Evolutionary conservation across 768 basidiomycete species (phyloP).

Genomic region (Boletus coccyginus): DNA sequence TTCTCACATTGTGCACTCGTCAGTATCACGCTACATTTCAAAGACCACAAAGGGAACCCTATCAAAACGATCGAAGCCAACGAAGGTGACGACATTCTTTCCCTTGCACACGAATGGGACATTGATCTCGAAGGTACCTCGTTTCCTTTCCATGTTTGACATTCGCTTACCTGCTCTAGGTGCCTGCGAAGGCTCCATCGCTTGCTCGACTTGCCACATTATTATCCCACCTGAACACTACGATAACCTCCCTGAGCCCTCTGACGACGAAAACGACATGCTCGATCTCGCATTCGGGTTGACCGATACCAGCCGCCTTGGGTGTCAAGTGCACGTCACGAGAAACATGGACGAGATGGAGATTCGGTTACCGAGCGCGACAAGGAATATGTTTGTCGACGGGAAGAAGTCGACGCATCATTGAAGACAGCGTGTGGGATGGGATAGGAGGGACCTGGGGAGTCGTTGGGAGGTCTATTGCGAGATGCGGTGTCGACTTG

Average conservation of each 20-base stretch:
- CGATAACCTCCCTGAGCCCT: constrained; percentile 86
- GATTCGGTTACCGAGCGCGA: constrained; percentile 85
- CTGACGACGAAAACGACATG: constrained; percentile 98
- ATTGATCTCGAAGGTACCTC: constrained; percentile 88
- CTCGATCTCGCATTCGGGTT: constrained; percentile 97
- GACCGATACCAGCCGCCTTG: constrained; percentile 86
- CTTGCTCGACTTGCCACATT: constrained; percentile 97
- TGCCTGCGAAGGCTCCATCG: constrained; percentile 94
- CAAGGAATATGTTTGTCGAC: constrained; percentile 97
- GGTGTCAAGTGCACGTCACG: constrained; percentile 77
- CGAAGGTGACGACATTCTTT: constrained; percentile 91
- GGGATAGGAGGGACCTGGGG: background rate
- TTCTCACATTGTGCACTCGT: background rate
- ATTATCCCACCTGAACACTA: constrained; percentile 64
- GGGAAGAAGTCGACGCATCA: constrained; percentile 58
- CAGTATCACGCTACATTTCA: constrained; percentile 89
- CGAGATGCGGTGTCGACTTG: background rate
- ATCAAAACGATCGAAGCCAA: constrained; percentile 88
- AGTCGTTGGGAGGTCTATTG: background rate
- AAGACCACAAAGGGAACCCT: constrained; percentile 79
- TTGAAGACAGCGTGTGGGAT: constrained; percentile 13
- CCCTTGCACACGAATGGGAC: constrained; percentile 92
- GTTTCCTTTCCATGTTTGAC: background rate
- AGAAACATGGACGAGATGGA: constrained; percentile 82
- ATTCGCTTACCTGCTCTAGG: constrained; percentile 42